phyloP scores from a whole-genome alignment of 2,329 filamentous ascomycete species.

The Corinectria fuckeliana region DNA sequence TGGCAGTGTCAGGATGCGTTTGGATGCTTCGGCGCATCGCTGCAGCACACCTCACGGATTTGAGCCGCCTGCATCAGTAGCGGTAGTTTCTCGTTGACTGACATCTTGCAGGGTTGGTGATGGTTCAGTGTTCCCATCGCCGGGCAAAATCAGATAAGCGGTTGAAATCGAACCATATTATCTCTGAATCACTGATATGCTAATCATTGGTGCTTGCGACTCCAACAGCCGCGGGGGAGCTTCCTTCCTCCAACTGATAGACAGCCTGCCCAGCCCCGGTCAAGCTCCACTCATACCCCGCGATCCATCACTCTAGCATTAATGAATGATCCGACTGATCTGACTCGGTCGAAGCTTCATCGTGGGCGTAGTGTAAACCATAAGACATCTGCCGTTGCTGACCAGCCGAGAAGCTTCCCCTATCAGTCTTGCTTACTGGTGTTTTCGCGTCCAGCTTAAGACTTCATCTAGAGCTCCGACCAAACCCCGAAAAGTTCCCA shows the following conservation, averaged over 20 bases:
- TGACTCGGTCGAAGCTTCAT: conserved; percentile 3
- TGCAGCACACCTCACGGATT: not conserved
- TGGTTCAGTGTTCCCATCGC: not conserved
- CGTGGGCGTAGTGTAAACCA: not conserved
- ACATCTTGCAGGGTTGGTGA: not conserved
- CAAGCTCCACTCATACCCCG: conserved; percentile 6
- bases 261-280: not conserved
- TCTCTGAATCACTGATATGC: not conserved
- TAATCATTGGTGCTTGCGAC: not conserved
- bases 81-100: not conserved
- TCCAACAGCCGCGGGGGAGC: not conserved
- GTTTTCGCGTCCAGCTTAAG: no score
- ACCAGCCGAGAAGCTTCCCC: not conserved
- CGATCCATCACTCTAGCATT: not conserved
- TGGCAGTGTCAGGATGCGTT: not conserved
- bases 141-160: not conserved
- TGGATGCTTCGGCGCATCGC: not conserved
- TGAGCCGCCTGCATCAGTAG: conserved; percentile 11
- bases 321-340: not conserved
- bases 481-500: not conserved
- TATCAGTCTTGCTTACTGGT: not conserved
- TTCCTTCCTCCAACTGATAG: not conserved
- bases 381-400: conserved; percentile 1
- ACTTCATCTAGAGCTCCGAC: no score
- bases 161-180: not conserved